Conservation (phyloP, 2,329 filamentous ascomycete species). For the Domatiomyces globalis region DNA sequence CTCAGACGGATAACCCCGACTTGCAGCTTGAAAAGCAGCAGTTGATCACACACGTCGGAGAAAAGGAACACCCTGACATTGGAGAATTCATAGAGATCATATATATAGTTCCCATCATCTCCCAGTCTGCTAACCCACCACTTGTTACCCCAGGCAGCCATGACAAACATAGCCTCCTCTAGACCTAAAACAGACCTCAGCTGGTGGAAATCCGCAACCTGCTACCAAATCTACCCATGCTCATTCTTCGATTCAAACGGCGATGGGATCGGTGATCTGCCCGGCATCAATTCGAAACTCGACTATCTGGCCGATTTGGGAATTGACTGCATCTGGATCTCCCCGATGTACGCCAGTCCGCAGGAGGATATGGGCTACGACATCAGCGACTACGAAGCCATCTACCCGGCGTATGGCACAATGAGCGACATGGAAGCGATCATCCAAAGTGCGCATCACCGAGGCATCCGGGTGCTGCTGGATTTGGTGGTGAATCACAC, state of each 20-base stretch:
- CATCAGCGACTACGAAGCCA: slow-evolving; percentile 51
- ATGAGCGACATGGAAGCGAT: slow-evolving; percentile 49
- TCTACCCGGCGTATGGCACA: slow-evolving; percentile 52
- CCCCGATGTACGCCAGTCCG: slow-evolving; percentile 48
- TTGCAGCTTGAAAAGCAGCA: not conserved
- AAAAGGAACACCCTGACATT: not conserved
- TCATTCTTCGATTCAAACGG: slow-evolving; percentile 22
- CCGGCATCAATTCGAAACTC: slow-evolving; percentile 18
- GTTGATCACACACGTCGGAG: not conserved
- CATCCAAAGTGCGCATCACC: slow-evolving; percentile 43
- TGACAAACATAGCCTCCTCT: not conserved
- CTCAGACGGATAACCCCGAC: not conserved
- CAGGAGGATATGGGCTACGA: slow-evolving; percentile 56
- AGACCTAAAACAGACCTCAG: not conserved
- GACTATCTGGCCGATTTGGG: slow-evolving; percentile 21
- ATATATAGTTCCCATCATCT: not conserved
- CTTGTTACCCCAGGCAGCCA: not conserved
- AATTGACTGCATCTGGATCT: slow-evolving; percentile 21
- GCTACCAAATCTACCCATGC: slow-evolving; percentile 21
- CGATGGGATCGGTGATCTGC: slow-evolving; percentile 22
- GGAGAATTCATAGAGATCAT: not conserved
- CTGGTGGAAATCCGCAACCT: slow-evolving; percentile 29
- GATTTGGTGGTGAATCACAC: slow-evolving; percentile 69
- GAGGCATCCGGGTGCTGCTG: slow-evolving; percentile 56
- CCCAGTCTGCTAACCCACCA: not conserved